These are phyloP conservation scores for Neurospora pannonica DNA, from an alignment of 495 filamentous ascomycete species.

Conservation along the genomic window DNA sequence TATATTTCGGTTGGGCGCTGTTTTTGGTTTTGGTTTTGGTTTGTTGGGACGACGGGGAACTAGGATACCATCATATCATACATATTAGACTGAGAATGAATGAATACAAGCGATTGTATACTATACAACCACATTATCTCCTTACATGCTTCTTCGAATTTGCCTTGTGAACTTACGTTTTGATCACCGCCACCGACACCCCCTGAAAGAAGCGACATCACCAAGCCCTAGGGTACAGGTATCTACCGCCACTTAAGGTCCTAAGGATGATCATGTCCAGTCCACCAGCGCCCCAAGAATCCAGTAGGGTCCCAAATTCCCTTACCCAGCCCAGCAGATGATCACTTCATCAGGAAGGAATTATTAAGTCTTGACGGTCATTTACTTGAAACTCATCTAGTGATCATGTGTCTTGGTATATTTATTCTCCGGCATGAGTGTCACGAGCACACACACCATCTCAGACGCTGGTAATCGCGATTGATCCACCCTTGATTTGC, in stretches of 20 bases:
- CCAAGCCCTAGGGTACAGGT: too few relatives aligned
- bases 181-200: neutral
- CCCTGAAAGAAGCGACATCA: too few relatives aligned
- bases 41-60: neutral
- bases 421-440: neutral
- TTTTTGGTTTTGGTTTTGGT: neutral
- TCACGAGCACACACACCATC: neutral
- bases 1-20: neutral
- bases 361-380: neutral
- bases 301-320: too few relatives aligned
- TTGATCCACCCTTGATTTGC: neutral
- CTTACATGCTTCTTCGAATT: neutral
- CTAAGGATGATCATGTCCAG: too few relatives aligned
- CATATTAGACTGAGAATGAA: neutral
- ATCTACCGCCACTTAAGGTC: too few relatives aligned
- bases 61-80: neutral
- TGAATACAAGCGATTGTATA: neutral
- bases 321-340: too few relatives aligned
- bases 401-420: neutral
- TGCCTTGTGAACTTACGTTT: neutral
- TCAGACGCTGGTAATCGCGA: neutral
- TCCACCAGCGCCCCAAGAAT: too few relatives aligned
- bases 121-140: neutral
- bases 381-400: neutral
- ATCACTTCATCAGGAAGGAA: too few relatives aligned